phyloP scores from a whole-genome alignment of 2,329 filamentous ascomycete genomes.

The Colletotrichum tamarilloi region DNA sequence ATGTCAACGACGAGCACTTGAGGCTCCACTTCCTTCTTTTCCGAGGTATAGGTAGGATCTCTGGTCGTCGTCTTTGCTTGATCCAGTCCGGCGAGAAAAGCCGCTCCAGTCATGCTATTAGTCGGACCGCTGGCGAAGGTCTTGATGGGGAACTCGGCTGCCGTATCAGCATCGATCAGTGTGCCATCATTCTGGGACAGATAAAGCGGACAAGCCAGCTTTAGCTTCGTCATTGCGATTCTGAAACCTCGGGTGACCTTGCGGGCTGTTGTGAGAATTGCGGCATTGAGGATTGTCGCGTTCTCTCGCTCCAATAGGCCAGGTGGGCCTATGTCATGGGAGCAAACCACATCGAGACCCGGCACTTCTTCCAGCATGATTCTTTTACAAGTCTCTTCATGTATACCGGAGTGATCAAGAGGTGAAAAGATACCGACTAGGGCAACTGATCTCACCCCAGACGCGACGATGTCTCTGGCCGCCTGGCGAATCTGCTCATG shows the following conservation, averaged over 20 bases:
- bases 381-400: slow-evolving; percentile 55
- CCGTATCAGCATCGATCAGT: slow-evolving; percentile 57
- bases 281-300: slow-evolving; percentile 65
- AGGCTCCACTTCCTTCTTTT: slow-evolving; percentile 36
- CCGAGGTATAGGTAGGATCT: background rate
- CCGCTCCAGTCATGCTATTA: slow-evolving; percentile 64
- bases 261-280: slow-evolving; percentile 59
- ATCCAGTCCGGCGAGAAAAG: slow-evolving; percentile 62
- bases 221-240: slow-evolving; percentile 55
- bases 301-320: slow-evolving; percentile 62
- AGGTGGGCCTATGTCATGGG: slow-evolving; percentile 54
- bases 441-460: slow-evolving; percentile 51
- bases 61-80: slow-evolving; percentile 34
- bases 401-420: slow-evolving; percentile 52
- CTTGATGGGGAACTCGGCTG: slow-evolving; percentile 61
- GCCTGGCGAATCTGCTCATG: slow-evolving; percentile 49
- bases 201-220: slow-evolving; percentile 56
- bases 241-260: slow-evolving; percentile 60
- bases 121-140: slow-evolving; percentile 66
- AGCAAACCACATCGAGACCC: slow-evolving; percentile 52
- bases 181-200: slow-evolving; percentile 67
- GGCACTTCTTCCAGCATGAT: slow-evolving; percentile 51
- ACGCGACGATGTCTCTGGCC: slow-evolving; percentile 46
- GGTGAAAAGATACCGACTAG: slow-evolving; percentile 59
- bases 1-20: slow-evolving; percentile 66